These are phyloP conservation scores for Citrus glauca DNA, from an alignment of 345 rosid species.

Conservation along the genomic window DNA sequence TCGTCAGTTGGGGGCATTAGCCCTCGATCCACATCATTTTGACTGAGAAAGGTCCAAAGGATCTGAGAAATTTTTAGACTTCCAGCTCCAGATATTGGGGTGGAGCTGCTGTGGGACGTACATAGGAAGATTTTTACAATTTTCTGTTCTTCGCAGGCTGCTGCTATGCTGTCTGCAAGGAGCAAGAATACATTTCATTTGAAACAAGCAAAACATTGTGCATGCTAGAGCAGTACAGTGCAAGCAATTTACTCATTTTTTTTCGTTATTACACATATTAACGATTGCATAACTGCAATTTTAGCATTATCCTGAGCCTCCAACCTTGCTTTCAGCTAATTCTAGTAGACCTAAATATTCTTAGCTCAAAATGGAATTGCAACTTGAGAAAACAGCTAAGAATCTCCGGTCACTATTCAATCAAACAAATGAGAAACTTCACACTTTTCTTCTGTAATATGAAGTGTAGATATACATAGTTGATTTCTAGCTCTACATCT, in stretches of 20 bases:
- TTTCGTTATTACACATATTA: neutral
- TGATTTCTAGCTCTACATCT: neutral
- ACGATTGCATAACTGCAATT: neutral
- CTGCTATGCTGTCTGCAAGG: too few relatives aligned
- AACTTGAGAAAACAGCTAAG: neutral
- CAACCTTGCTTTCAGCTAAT: neutral
- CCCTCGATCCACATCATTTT: neutral
- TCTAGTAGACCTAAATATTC: neutral
- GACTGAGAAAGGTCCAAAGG: too few relatives aligned
- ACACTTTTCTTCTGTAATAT: neutral
- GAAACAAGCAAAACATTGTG: neutral
- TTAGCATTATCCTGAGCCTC: neutral
- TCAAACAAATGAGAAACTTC: neutral
- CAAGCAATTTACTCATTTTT: neutral
- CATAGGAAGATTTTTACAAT: too few relatives aligned
- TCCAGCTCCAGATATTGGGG: neutral
- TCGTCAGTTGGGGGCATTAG: neutral
- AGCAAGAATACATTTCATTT: neutral
- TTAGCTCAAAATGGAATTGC: neutral
- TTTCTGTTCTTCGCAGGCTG: too few relatives aligned
- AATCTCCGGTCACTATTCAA: neutral
- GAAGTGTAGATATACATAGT: conserved; percentile 4
- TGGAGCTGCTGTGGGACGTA: neutral
- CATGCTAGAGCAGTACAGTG: neutral
- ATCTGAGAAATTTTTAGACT: too few relatives aligned